These are phyloP conservation scores for Withania somnifera DNA, from an alignment of 305 asterid genomes.

Conservation along the genomic window DNA sequence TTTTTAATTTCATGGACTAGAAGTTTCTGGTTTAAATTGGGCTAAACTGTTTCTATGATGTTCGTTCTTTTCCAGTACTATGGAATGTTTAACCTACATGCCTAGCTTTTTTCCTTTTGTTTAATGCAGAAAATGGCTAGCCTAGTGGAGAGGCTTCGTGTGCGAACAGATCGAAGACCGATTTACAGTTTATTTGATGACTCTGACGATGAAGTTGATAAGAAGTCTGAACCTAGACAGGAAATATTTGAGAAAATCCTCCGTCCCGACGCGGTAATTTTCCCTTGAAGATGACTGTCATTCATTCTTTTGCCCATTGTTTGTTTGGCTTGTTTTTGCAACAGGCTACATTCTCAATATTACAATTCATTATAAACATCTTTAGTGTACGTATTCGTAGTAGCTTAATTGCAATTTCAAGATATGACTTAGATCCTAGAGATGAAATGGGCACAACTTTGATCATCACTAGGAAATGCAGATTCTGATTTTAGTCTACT, in stretches of 20 bases:
- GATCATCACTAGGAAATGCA: not conserved
- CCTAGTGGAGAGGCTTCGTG: slow-evolving; percentile 90
- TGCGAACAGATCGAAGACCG: slow-evolving; percentile 77
- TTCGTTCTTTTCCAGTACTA: not conserved
- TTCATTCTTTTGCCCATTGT: not conserved
- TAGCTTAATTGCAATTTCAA: not conserved
- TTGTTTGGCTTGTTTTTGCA: not conserved
- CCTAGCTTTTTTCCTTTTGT: not conserved
- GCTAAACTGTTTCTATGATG: not conserved
- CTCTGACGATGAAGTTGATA: slow-evolving; percentile 74
- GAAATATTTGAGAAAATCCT: slow-evolving; percentile 45
- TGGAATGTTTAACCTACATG: not conserved
- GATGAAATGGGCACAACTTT: not conserved
- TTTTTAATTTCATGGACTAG: not conserved
- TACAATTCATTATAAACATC: not conserved
- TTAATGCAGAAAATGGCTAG: slow-evolving; percentile 47
- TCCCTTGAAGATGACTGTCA: not conserved
- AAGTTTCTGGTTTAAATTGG: not conserved
- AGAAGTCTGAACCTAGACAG: slow-evolving; percentile 30
- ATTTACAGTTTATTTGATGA: slow-evolving; percentile 63
- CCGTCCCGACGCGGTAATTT: slow-evolving; percentile 57
- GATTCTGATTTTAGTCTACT: not conserved
- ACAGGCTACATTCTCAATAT: not conserved
- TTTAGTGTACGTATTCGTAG: not conserved
- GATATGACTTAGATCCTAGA: not conserved